Conservation (phyloP, 108 stramenopile species). For the Chaetoceros tenuissimus region DNA sequence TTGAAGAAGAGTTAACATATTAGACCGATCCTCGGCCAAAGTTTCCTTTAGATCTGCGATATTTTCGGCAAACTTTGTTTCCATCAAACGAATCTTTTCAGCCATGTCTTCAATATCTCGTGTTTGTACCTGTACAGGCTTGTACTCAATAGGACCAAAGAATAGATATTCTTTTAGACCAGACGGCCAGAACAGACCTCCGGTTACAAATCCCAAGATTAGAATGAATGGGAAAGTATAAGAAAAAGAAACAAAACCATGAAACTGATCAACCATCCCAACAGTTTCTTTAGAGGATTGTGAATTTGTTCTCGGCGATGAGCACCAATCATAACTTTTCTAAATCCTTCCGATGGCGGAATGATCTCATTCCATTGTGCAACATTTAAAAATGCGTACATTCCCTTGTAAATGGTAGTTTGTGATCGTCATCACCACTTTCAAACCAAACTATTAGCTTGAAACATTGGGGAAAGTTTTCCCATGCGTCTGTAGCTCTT, state of each 20-base stretch:
- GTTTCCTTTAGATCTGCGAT: neutral
- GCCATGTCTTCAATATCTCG: neutral
- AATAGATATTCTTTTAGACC: neutral
- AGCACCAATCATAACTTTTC: neutral
- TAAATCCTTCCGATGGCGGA: neutral
- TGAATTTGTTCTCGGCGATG: neutral
- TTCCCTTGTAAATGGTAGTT: neutral
- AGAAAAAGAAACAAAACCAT: neutral
- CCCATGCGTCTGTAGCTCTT: neutral
- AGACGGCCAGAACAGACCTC: neutral
- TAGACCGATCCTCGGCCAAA: neutral
- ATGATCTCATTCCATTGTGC: neutral
- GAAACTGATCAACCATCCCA: neutral
- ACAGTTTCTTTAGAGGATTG: neutral
- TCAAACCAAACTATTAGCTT: neutral
- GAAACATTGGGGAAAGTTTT: neutral
- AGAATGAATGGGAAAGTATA: neutral
- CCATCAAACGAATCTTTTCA: neutral
- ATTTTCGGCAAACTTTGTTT: neutral
- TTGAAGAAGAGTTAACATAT: neutral
- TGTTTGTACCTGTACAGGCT: neutral
- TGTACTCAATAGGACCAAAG: neutral
- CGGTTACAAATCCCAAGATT: neutral
- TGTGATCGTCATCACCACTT: neutral
- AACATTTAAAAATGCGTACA: neutral